A percentile compares a stretch with the other conserved stretches of the same genome.
phyloP scores from a whole-genome alignment of 352 stramenopile genomes.

The Phytopythium aichiense region DNA sequence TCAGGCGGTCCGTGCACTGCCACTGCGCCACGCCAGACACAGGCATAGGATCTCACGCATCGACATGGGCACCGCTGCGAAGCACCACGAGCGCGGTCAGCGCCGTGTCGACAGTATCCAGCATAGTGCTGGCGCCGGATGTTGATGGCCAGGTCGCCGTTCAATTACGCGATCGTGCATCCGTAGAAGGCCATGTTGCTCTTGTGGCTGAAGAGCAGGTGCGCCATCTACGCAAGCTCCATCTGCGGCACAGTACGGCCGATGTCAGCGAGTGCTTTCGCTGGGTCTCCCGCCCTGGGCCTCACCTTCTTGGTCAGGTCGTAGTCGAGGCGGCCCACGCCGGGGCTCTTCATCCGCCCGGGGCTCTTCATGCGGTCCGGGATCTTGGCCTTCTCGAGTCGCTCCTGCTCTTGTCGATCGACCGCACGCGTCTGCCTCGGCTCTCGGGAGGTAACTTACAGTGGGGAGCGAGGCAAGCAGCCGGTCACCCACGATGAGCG shows the following conservation, averaged over 20 bases:
- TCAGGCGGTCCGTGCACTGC: slow-evolving; percentile 64
- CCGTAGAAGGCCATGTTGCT: slow-evolving; percentile 77
- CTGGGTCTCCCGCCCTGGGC: background rate
- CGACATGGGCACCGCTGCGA: slow-evolving; percentile 83
- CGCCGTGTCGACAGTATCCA: background rate
- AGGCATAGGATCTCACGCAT: slow-evolving; percentile 83
- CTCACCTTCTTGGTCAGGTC: slow-evolving; percentile 74
- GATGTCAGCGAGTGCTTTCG: background rate
- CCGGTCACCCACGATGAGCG: slow-evolving; percentile 51
- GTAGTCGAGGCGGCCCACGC: slow-evolving; percentile 42
- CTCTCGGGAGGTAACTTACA: background rate
- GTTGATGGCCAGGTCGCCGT: slow-evolving; percentile 86
- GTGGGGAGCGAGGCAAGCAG: background rate
- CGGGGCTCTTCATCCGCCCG: slow-evolving; percentile 21
- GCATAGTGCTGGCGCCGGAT: slow-evolving; percentile 4
- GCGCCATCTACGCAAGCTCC: slow-evolving; percentile 81
- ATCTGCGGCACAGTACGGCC: slow-evolving; percentile 33
- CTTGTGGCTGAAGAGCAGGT: slow-evolving; percentile 63
- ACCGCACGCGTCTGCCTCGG: background rate
- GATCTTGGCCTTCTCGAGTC: slow-evolving; percentile 28
- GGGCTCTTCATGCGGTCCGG: background rate
- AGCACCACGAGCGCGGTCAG: background rate
- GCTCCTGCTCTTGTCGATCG: slow-evolving; percentile 39
- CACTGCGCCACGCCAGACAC: slow-evolving; percentile 51
- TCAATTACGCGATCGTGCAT: slow-evolving; percentile 80